Conservation (phyloP, 1,284 basidiomycete species). For the Microbotryomycetes sp. region DNA sequence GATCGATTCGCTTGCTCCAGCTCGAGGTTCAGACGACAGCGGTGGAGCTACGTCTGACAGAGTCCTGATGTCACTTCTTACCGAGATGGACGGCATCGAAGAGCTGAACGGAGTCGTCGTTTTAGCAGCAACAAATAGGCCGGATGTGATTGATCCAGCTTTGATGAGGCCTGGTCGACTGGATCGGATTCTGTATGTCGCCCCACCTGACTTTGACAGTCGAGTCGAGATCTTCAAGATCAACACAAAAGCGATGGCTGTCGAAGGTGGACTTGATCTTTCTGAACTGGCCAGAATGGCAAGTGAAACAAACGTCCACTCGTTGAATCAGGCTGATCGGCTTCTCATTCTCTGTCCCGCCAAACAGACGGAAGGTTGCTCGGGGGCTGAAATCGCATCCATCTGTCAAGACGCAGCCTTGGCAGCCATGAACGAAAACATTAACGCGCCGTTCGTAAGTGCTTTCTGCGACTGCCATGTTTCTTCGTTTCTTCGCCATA, state of each 20-base stretch:
- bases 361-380: slow-evolving; percentile 79
- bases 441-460: slow-evolving; percentile 66
- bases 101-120: slow-evolving; percentile 86
- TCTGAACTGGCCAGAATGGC: slow-evolving; percentile 66
- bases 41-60: slow-evolving; percentile 66
- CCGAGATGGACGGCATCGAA: slow-evolving; percentile 98
- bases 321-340: too few species aligned
- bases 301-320: slow-evolving; percentile 34
- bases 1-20: slow-evolving; percentile 85
- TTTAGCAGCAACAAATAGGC: slow-evolving; percentile 92
- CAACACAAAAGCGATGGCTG: slow-evolving; percentile 68
- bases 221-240: slow-evolving; percentile 79
- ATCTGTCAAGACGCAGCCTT: slow-evolving; percentile 96
- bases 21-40: slow-evolving; percentile 55
- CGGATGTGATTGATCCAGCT: slow-evolving; percentile 87
- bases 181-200: slow-evolving; percentile 92
- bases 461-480: background rate
- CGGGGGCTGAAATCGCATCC: slow-evolving; percentile 86
- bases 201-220: slow-evolving; percentile 72
- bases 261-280: slow-evolving; percentile 63
- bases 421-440: slow-evolving; percentile 76
- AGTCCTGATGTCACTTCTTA: slow-evolving; percentile 84
- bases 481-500: background rate
- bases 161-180: slow-evolving; percentile 89
- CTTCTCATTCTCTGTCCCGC: too few species aligned